Conservation (phyloP, 2,329 filamentous ascomycete genomes). For the Pseudogymnoascus sp. region DNA sequence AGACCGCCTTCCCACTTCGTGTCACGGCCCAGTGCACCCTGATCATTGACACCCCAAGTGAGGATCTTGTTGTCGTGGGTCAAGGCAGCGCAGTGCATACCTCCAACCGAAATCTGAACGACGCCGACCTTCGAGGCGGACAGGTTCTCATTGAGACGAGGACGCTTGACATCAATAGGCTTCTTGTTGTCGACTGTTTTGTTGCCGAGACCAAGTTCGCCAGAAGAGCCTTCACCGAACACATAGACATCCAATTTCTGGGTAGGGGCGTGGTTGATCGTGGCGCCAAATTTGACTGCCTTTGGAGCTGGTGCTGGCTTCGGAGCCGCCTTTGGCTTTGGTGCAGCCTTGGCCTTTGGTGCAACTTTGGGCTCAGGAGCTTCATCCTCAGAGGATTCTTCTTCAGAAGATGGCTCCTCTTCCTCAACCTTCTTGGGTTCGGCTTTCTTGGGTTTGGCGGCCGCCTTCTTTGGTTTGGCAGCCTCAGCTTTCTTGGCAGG, state of each 20-base stretch:
- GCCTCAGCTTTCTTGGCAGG: conserved; percentile 21
- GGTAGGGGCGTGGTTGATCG: conserved; percentile 57
- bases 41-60: conserved; percentile 83
- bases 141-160: conserved; percentile 58
- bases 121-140: conserved; percentile 50
- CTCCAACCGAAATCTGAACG: conserved; percentile 67
- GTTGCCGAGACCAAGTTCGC: conserved; percentile 71
- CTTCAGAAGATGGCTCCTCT: conserved; percentile 1
- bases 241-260: conserved; percentile 64
- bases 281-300: conserved; percentile 25
- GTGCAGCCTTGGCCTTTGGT: conserved; percentile 11
- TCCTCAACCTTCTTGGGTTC: conserved; percentile 15
- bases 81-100: conserved; percentile 71
- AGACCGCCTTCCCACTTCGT: conserved; percentile 59
- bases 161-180: conserved; percentile 64
- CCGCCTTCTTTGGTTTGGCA: conserved; percentile 16
- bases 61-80: conserved; percentile 74
- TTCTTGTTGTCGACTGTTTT: conserved; percentile 51
- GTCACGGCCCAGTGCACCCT: conserved; percentile 68
- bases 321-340: conserved; percentile 18
- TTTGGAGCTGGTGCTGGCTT: conserved; percentile 24
- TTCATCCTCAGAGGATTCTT: neutral
- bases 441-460: conserved; percentile 16
- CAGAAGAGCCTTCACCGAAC: conserved; percentile 71
- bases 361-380: conserved; percentile 7